A percentile compares a stretch with the other conserved stretches of the same genome.
phyloP scores from a whole-genome alignment of 106 monocot species.

The Acorus gramineus region DNA sequence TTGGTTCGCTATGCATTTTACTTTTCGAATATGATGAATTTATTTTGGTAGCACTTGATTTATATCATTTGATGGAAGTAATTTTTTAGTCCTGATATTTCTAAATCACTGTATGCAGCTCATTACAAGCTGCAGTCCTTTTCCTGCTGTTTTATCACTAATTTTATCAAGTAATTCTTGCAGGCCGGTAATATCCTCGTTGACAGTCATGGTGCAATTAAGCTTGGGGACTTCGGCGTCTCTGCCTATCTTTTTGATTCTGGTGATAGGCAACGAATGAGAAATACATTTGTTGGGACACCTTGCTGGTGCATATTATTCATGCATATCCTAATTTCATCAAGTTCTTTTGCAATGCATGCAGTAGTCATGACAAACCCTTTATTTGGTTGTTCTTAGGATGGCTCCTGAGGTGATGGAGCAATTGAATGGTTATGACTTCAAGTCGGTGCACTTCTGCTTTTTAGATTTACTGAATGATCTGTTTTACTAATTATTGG shows the following conservation, averaged over 20 bases:
- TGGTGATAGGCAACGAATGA: conserved; percentile 67
- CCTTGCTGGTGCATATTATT: conserved; percentile 68
- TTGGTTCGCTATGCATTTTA: no score
- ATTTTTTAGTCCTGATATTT: no score
- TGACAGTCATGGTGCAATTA: conserved; percentile 53
- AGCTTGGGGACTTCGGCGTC: conserved; percentile 93
- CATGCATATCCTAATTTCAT: not conserved
- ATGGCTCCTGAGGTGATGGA: conserved; percentile 97
- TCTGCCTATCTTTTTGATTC: conserved; percentile 84
- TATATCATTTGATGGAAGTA: no score
- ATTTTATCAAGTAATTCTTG: not conserved
- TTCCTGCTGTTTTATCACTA: no score
- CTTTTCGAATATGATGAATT: no score
- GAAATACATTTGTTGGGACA: conserved; percentile 90
- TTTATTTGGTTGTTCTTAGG: conserved; percentile 29
- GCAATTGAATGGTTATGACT: conserved; percentile 68
- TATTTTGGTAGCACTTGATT: no score
- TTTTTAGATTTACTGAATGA: not conserved
- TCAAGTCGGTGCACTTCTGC: conserved; percentile 41
- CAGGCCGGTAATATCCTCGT: conserved; percentile 91
- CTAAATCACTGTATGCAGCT: no score
- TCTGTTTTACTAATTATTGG: not conserved
- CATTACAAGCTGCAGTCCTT: no score
- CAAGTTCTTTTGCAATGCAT: not conserved
- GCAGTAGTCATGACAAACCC: not conserved